Percentiles rank a stretch among this genome's conserved stretches.
These are phyloP conservation scores for Lasiosphaeria hispida DNA, from an alignment of 495 filamentous ascomycete species.

Conservation along the genomic window DNA sequence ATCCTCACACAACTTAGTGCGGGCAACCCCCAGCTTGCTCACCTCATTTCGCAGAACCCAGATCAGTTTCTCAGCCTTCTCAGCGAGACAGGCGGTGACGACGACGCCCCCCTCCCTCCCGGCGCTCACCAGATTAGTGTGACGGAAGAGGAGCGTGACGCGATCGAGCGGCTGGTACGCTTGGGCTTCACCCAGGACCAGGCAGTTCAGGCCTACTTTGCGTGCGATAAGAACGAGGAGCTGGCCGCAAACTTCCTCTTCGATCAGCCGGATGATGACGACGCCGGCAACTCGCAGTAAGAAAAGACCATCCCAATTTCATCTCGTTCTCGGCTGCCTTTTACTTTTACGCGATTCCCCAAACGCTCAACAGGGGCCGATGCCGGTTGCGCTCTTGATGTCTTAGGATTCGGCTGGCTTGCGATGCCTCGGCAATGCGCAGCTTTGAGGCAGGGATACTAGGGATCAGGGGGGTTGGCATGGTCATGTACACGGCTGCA, in stretches of 20 bases:
- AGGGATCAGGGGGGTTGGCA: not conserved
- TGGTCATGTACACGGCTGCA: not conserved
- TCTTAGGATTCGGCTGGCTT: not conserved
- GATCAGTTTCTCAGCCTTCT: conserved; percentile 89
- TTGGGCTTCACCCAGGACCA: conserved; percentile 90
- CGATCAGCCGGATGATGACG: conserved; percentile 89
- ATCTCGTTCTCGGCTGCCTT: not conserved
- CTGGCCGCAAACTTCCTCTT: conserved; percentile 97
- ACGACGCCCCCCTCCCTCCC: conserved; percentile 76
- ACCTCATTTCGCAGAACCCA: conserved; percentile 83
- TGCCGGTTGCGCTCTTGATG: no score
- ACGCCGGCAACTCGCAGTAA: conserved; percentile 40
- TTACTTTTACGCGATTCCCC: not conserved
- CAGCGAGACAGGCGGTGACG: conserved; percentile 73
- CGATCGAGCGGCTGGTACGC: conserved; percentile 88
- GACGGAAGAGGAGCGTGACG: conserved; percentile 92
- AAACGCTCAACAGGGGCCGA: no score
- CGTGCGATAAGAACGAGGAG: conserved; percentile 99
- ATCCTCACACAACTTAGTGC: conserved; percentile 95
- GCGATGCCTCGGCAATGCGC: not conserved
- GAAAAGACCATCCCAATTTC: not conserved
- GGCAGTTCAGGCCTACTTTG: conserved; percentile 98
- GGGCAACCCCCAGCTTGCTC: conserved; percentile 90
- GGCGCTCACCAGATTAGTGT: conserved; percentile 87
- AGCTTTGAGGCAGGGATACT: not conserved